These are phyloP conservation scores for Leptographium wingfieldii DNA, from an alignment of 2,329 filamentous ascomycete genomes.

Conservation along the genomic window DNA sequence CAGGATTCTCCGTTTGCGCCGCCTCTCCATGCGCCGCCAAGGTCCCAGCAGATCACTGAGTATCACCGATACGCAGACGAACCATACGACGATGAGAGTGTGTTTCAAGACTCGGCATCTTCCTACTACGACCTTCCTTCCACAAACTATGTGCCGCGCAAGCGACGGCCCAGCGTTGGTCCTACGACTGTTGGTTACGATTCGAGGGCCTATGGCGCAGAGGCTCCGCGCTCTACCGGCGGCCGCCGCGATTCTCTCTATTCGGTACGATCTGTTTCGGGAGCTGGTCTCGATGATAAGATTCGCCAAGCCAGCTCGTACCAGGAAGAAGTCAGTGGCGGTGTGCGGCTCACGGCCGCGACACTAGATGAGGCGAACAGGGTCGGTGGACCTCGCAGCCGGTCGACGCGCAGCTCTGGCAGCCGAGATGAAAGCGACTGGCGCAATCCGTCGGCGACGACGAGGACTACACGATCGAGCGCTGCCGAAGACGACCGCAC, in stretches of 20 bases:
- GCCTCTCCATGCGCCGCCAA: slow-evolving; percentile 10
- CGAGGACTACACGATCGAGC: slow-evolving; percentile 44
- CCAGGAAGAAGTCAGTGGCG: slow-evolving; percentile 39
- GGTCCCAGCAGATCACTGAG: slow-evolving; percentile 13
- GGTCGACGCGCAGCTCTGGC: slow-evolving; percentile 43
- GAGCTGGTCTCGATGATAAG: slow-evolving; percentile 27
- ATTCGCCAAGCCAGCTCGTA: slow-evolving; percentile 33
- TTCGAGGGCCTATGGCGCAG: slow-evolving; percentile 26
- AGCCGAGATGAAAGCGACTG: slow-evolving; percentile 54
- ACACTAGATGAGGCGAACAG: slow-evolving; percentile 37
- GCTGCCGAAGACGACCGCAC: slow-evolving; percentile 44
- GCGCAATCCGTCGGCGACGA: slow-evolving; percentile 43
- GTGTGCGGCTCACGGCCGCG: slow-evolving; percentile 40
- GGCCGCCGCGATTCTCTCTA: slow-evolving; percentile 30
- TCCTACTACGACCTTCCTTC: slow-evolving; percentile 18
- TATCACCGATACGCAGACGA: slow-evolving; percentile 23
- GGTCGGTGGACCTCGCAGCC: slow-evolving; percentile 36
- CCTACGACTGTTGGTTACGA: slow-evolving; percentile 21
- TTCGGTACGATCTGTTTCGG: slow-evolving; percentile 20
- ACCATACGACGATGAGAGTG: slow-evolving; percentile 22
- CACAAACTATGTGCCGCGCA: slow-evolving; percentile 5
- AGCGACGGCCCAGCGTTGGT: slow-evolving; percentile 21
- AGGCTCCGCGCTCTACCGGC: slow-evolving; percentile 15
- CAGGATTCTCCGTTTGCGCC: slow-evolving; percentile 17
- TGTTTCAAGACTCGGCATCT: slow-evolving; percentile 18